Percentiles rank a stretch among this genome's conserved stretches.
Evolutionary conservation across 225 moss, liverwort and hornwort species (phyloP).

Genomic region (Polytrichum formosum): DNA sequence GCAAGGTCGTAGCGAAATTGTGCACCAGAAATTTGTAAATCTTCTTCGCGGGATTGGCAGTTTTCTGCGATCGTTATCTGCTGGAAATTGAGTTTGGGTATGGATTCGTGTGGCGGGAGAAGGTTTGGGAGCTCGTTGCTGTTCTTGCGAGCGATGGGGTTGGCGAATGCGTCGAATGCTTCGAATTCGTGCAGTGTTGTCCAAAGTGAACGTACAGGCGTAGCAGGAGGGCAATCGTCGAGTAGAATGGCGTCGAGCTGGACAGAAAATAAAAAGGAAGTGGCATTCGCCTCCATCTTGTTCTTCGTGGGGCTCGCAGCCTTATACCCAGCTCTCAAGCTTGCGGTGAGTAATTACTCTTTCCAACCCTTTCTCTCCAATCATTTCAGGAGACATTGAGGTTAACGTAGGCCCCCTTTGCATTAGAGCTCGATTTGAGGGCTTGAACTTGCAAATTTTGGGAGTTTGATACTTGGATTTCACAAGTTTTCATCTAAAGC

Average conservation of each 20-base stretch:
- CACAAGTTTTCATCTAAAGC: no score
- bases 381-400: not conserved
- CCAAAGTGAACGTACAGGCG: not conserved
- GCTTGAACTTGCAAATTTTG: no score
- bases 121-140: no score
- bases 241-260: not conserved
- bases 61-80: no score
- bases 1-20: no score
- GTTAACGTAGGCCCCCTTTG: not conserved
- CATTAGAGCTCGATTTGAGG: no score
- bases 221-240: not conserved
- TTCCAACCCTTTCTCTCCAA: not conserved
- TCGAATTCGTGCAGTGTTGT: not conserved
- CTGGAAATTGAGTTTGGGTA: no score
- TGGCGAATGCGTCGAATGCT: not conserved
- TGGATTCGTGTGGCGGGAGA: no score
- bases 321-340: conserved; percentile 42
- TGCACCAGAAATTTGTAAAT: no score
- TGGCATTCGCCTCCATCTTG: conserved; percentile 42
- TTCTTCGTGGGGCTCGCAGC: conserved; percentile 47
- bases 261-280: conserved; percentile 45
- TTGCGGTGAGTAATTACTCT: conserved; percentile 18
- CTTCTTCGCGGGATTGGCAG: no score
- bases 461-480: no score
- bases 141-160: not conserved